Conservation (phyloP, 345 rosid species). For the Eutrema yunnanense region DNA sequence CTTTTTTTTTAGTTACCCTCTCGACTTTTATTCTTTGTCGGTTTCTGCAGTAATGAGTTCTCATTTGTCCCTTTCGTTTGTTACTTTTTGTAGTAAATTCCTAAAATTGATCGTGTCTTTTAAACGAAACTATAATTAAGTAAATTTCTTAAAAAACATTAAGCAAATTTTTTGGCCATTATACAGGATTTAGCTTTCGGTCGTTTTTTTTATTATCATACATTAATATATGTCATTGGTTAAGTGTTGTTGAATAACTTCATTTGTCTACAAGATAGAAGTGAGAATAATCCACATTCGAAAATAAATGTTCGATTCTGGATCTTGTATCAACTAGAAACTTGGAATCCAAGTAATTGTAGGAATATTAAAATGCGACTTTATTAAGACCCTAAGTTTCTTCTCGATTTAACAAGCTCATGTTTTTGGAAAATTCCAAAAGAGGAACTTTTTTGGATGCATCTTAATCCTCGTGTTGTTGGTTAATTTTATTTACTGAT, state of each 20-base stretch:
- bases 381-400: not conserved
- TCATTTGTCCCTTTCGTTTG: conserved; percentile 29
- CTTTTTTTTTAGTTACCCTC: not conserved
- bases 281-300: not conserved
- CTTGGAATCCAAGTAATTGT: not conserved
- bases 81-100: conserved; percentile 4
- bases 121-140: not conserved
- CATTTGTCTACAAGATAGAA: not conserved
- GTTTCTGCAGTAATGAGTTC: conserved; percentile 13
- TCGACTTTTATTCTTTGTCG: conserved; percentile 29
- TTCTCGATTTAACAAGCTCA: not conserved
- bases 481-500: too few species aligned
- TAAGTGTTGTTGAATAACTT: not conserved
- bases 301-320: not conserved
- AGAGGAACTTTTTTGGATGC: too few species aligned
- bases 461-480: too few species aligned
- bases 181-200: not conserved
- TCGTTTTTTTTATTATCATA: not conserved
- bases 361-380: not conserved
- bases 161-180: not conserved
- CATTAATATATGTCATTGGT: not conserved
- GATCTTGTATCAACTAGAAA: conserved; percentile 1
- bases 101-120: not conserved
- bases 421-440: not conserved
- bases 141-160: not conserved